These are phyloP conservation scores for Cryptococcus amylolentus DNA, from an alignment of 1,284 basidiomycete genomes.

Conservation along the genomic window DNA sequence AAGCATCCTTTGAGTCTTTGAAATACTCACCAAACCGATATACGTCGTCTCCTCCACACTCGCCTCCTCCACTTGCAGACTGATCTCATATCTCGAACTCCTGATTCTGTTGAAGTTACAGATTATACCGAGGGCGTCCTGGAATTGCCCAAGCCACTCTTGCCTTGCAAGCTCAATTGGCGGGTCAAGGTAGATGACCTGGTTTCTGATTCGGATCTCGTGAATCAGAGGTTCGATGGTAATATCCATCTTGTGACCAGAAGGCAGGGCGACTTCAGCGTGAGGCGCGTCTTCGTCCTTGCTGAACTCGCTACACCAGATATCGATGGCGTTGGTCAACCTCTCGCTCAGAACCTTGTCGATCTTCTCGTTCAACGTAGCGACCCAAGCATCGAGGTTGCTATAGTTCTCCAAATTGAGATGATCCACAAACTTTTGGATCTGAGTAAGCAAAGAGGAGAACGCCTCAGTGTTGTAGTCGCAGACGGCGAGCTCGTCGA, in stretches of 20 bases:
- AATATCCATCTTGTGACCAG: not conserved
- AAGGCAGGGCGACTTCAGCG: constrained; percentile 4
- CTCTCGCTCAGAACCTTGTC: constrained; percentile 77
- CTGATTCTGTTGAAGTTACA: constrained; percentile 84
- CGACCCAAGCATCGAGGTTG: constrained; percentile 95
- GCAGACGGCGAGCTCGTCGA: constrained; percentile 85
- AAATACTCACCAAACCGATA: constrained; percentile 65
- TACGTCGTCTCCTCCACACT: constrained; percentile 68
- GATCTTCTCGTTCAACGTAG: constrained; percentile 80
- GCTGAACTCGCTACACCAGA: constrained; percentile 85
- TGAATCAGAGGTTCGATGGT: constrained; percentile 76
- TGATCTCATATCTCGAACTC: constrained; percentile 93
- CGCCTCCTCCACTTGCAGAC: constrained; percentile 71
- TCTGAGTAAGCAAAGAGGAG: constrained; percentile 66
- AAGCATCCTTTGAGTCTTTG: not conserved
- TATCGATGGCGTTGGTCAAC: constrained; percentile 71
- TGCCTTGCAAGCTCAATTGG: constrained; percentile 91
- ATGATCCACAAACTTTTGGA: constrained; percentile 89
- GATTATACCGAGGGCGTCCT: constrained; percentile 74
- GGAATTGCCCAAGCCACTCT: constrained; percentile 86
- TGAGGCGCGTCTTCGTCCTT: constrained; percentile 58
- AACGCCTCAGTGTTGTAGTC: constrained; percentile 80
- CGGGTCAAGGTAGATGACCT: constrained; percentile 97
- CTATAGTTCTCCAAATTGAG: constrained; percentile 95
- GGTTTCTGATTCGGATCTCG: constrained; percentile 95